Evolutionary conservation across 2,329 filamentous ascomycete species (phyloP), one percentile per base, ranked within the genome.

Genomic region (Tolypocladium endophyticum): DNA sequence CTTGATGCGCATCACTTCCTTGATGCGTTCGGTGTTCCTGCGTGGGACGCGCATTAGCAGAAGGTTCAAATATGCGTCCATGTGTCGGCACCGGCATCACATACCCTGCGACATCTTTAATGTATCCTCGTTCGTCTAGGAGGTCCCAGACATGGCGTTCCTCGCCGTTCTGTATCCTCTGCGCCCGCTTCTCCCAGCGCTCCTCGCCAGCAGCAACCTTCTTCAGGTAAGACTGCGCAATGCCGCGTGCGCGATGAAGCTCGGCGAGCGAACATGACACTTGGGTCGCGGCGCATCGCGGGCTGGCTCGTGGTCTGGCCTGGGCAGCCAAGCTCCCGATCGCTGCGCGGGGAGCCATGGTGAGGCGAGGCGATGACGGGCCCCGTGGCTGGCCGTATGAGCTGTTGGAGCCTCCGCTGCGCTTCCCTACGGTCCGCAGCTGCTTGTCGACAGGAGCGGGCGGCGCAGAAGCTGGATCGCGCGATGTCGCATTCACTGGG

Each of bases 41-140:
- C 39, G 9, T 16, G 50, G 20, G 30, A 45, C 14, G 14, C 45
- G 18, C 58, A 36, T 59, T 62, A 60, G 43, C 35, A 62, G 52
- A 58, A 23, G n/a, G 20, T 25, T 43, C 25, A 12, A 53, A 35
- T 12, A 50, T 58, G 58, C 36, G 61, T 45, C 28, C 56, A 20
- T 7, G 12, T 30, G 39, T 18, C 25, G 2, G 43, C 35, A 72
- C 74, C 43, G 39, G n/a, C n/a, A n/a, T n/a, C n/a, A 71, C 81
- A 64, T 77, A 90, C 87, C 88, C 89, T 64, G 89, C 87, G 39
- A 88, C 78, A 64, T 90, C 84, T 67, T 92, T 89, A 62, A 93
- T 77, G 64, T 84, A 86, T 52, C 89, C 90, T 67, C 90, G 80
- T 72, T 89, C 85, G 65, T 89, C 83, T 16, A 94, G 77, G 23